Evolutionary conservation across 2,329 filamentous ascomycete genomes (phyloP).

Genomic region (Metarhizium rileyi): DNA sequence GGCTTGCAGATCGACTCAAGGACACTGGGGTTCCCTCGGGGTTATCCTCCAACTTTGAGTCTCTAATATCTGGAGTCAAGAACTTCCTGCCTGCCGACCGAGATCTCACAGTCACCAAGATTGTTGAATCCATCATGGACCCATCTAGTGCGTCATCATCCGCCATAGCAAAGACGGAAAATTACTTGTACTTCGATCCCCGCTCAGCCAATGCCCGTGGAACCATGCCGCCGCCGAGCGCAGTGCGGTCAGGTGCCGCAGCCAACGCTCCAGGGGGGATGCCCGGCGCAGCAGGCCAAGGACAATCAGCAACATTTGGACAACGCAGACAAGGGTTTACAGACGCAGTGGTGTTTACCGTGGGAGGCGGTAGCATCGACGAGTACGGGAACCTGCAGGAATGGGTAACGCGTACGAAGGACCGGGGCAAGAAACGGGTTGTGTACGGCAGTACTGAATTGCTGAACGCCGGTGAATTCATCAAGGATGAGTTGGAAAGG

Average conservation of each 20-base stretch:
- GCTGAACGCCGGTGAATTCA: slow-evolving; percentile 59
- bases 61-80: slow-evolving; percentile 89
- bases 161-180: slow-evolving; percentile 91
- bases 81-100: slow-evolving; percentile 96
- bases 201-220: slow-evolving; percentile 86
- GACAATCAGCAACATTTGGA: slow-evolving; percentile 77
- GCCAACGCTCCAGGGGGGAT: slow-evolving; percentile 37
- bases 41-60: slow-evolving; percentile 75
- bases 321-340: slow-evolving; percentile 83
- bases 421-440: slow-evolving; percentile 63
- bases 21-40: slow-evolving; percentile 69
- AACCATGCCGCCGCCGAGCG: slow-evolving; percentile 73
- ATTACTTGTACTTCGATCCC: slow-evolving; percentile 95
- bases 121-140: slow-evolving; percentile 97
- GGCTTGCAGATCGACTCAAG: slow-evolving; percentile 88
- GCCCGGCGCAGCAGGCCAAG: slow-evolving; percentile 41
- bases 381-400: slow-evolving; percentile 97
- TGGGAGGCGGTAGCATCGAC: slow-evolving; percentile 95
- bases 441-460: slow-evolving; percentile 92
- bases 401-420: slow-evolving; percentile 75
- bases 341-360: slow-evolving; percentile 88
- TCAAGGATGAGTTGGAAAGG: slow-evolving; percentile 52
- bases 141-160: slow-evolving; percentile 80
- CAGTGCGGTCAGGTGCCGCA: slow-evolving; percentile 35
- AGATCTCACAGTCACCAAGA: slow-evolving; percentile 93